Percentiles rank a stretch among this genome's conserved stretches.
Evolutionary conservation across 805 yeast species (phyloP).

Genomic region (Groenewaldozyma salmanticensis): DNA sequence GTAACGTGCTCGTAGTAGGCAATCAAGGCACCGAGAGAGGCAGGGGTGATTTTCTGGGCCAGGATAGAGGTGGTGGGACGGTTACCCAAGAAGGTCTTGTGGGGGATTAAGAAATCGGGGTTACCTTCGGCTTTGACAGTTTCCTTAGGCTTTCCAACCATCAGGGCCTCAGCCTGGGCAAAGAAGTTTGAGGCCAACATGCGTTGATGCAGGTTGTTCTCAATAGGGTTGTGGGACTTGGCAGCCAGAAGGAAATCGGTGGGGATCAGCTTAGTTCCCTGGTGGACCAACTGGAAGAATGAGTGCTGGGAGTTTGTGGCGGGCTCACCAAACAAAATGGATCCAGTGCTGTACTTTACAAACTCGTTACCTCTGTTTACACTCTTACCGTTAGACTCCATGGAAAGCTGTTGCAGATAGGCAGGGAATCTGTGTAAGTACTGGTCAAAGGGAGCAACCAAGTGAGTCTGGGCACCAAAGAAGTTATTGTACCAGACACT

Average conservation of each 20-base stretch:
- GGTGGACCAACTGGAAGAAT: slow-evolving; percentile 98
- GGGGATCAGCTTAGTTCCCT: slow-evolving; percentile 96
- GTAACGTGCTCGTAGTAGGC: slow-evolving; percentile 97
- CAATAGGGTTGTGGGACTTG: slow-evolving; percentile 95
- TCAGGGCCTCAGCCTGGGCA: slow-evolving; percentile 95
- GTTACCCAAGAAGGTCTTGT: slow-evolving; percentile 95
- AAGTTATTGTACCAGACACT: slow-evolving; percentile 98
- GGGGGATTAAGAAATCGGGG: slow-evolving; percentile 78
- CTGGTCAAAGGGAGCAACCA: slow-evolving; percentile 98
- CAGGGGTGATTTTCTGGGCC: slow-evolving; percentile 94
- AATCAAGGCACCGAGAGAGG: slow-evolving; percentile 88
- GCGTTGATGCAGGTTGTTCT: slow-evolving; percentile 85
- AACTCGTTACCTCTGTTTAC: slow-evolving; percentile 87
- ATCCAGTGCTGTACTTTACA: slow-evolving; percentile 92
- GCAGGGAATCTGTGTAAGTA: slow-evolving; percentile 99
- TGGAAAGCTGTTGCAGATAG: slow-evolving; percentile 93
- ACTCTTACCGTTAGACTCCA: slow-evolving; percentile 99
- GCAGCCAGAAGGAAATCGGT: slow-evolving; percentile 96
- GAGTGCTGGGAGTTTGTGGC: slow-evolving; percentile 99
- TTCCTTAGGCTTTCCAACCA: slow-evolving; percentile 80
- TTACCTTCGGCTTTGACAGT: slow-evolving; percentile 87
- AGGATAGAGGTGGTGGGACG: slow-evolving; percentile 97
- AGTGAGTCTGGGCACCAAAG: slow-evolving; percentile 95
- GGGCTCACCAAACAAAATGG: slow-evolving; percentile 96
- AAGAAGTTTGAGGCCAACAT: slow-evolving; percentile 99